Percentiles rank a stretch among this genome's conserved stretches.
Evolutionary conservation across 129 eudicot genomes (phyloP).

Genomic region (Arctium minus): DNA sequence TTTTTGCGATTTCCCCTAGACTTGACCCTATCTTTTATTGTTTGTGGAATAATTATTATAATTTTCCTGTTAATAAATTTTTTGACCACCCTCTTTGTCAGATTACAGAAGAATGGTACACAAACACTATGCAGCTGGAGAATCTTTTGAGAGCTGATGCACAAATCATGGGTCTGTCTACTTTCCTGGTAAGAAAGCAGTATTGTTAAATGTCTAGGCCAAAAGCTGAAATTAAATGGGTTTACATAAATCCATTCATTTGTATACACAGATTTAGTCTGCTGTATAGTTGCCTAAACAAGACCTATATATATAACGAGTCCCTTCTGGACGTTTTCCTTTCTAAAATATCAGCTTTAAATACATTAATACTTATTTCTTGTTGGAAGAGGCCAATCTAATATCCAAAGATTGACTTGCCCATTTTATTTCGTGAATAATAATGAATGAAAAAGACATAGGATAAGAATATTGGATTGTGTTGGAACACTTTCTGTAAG

Average conservation of each 20-base stretch:
- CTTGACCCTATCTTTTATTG: background rate
- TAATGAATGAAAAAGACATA: too few species aligned
- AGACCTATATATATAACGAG: background rate
- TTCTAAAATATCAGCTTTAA: background rate
- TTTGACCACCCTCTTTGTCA: constrained; percentile 21
- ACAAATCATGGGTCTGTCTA: constrained; percentile 5
- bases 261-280: constrained; percentile 18
- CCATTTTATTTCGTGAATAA: background rate
- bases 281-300: constrained; percentile 8
- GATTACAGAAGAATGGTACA: constrained; percentile 75
- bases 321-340: background rate
- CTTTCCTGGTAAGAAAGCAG: constrained; percentile 9
- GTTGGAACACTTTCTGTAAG: too few species aligned
- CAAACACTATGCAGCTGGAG: constrained; percentile 62
- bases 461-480: too few species aligned
- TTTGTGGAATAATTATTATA: background rate
- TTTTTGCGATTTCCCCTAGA: too few species aligned
- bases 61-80: background rate
- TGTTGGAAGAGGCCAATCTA: background rate
- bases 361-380: background rate
- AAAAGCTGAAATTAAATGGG: background rate
- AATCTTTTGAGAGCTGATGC: constrained; percentile 44
- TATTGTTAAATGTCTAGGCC: background rate
- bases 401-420: background rate
- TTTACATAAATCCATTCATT: background rate